Evolutionary conservation across 1,284 basidiomycete species (phyloP).

Genomic region (Rhodofomes roseus): DNA sequence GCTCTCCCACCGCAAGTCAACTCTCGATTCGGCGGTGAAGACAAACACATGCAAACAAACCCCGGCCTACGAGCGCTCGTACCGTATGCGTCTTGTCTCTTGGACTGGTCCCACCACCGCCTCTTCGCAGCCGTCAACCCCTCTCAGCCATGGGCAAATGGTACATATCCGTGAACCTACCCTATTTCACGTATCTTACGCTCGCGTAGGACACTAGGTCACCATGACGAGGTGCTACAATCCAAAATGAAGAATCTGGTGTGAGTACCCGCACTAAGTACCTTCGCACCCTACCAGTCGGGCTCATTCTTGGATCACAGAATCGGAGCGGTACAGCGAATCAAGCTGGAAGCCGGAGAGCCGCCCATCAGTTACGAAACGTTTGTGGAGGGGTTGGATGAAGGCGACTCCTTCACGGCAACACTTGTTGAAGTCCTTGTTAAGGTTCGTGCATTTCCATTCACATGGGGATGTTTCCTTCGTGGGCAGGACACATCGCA

Average conservation of each 20-base stretch:
- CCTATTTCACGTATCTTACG: background rate
- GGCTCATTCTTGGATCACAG: conserved; percentile 30
- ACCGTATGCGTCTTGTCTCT: background rate
- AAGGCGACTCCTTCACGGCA: conserved; percentile 71
- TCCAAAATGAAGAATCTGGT: conserved; percentile 68
- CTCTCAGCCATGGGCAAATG: conserved; percentile 27
- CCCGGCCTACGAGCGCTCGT: background rate
- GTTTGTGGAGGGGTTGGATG: conserved; percentile 68
- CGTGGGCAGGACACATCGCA: too few species aligned
- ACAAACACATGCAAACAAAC: background rate
- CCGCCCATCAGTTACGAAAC: conserved; percentile 61
- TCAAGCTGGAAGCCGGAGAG: conserved; percentile 54
- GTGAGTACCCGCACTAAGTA: conserved; percentile 39
- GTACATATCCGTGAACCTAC: conserved; percentile 13
- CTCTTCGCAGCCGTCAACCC: background rate
- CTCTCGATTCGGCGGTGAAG: background rate
- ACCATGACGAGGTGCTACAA: conserved; percentile 64
- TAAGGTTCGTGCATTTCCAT: conserved; percentile 44
- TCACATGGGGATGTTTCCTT: background rate
- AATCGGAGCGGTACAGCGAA: conserved; percentile 60
- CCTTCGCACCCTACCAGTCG: background rate
- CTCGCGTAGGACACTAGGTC: conserved; percentile 53
- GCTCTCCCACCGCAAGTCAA: background rate
- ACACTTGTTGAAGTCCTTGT: conserved; percentile 68
- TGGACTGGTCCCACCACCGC: conserved; percentile 10